Evolutionary conservation across 1,284 basidiomycete species (phyloP).

Genomic region (Trametes sp.): DNA sequence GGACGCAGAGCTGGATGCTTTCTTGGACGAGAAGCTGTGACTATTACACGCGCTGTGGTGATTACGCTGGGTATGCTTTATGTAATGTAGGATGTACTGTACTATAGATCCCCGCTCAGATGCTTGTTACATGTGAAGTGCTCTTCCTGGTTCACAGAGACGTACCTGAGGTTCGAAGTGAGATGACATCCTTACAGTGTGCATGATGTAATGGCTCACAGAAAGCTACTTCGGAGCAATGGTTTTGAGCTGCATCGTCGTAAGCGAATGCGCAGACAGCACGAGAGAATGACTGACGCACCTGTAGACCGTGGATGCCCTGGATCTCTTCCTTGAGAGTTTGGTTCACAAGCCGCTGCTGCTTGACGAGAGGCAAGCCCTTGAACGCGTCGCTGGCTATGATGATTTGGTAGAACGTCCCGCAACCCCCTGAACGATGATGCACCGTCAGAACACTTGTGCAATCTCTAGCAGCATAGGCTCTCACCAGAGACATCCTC

Average conservation of each 20-base stretch:
- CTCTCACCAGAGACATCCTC: conserved; percentile 88
- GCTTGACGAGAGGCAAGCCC: conserved; percentile 89
- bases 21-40: conserved; percentile 55
- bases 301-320: conserved; percentile 95
- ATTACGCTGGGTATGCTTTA: conserved; percentile 24
- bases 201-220: conserved; percentile 9
- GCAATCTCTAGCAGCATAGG: background rate
- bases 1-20: conserved; percentile 80
- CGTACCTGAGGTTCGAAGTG: background rate
- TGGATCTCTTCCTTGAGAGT: conserved; percentile 90
- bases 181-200: background rate
- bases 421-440: conserved; percentile 82
- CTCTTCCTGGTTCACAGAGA: background rate
- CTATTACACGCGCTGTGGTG: conserved; percentile 21
- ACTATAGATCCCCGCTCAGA: conserved; percentile 18
- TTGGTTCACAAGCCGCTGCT: conserved; percentile 92
- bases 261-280: no score
- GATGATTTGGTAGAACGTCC: conserved; percentile 94
- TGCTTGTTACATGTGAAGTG: background rate
- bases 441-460: background rate
- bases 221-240: conserved; percentile 27
- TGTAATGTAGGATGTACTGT: conserved; percentile 24
- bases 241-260: conserved; percentile 29
- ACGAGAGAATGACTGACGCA: conserved; percentile 42
- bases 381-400: conserved; percentile 89